phyloP scores from a whole-genome alignment of 441 rosid species.

The Adansonia gregorii region DNA sequence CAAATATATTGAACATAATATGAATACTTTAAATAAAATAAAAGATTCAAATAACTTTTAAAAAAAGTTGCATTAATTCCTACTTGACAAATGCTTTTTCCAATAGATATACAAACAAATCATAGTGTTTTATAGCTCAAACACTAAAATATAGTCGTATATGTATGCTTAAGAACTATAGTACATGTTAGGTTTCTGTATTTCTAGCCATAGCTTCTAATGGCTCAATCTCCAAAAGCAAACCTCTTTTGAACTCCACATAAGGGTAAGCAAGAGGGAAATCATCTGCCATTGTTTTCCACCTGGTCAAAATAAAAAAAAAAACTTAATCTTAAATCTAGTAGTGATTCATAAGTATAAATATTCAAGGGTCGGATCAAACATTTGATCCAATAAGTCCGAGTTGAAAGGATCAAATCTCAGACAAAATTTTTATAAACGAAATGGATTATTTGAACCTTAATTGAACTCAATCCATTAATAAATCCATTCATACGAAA shows the following conservation, averaged over 20 bases:
- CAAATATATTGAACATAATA: neutral
- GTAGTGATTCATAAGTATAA: neutral
- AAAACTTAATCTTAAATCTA: neutral
- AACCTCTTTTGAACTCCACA: slow-evolving; percentile 68
- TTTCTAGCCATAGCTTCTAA: neutral
- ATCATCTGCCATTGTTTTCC: slow-evolving; percentile 70
- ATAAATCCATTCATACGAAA: neutral
- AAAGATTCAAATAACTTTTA: neutral
- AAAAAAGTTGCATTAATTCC: neutral
- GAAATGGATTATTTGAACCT: too few species aligned
- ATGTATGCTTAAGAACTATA: neutral
- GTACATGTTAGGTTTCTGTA: neutral
- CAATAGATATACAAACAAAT: neutral
- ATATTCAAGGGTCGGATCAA: too few species aligned
- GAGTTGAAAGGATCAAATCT: too few species aligned
- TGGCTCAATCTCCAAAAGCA: slow-evolving; percentile 64
- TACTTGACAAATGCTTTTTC: neutral
- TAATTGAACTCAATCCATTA: too few species aligned
- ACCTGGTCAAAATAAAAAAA: slow-evolving; percentile 39
- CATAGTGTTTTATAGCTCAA: neutral
- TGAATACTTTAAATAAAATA: too few species aligned
- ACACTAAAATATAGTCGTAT: neutral
- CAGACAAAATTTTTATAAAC: too few species aligned
- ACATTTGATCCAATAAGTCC: too few species aligned
- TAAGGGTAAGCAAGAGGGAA: slow-evolving; percentile 78